Percentiles rank a stretch among this genome's conserved stretches.
These are phyloP conservation scores for Triangularia setosa DNA, from an alignment of 2,329 filamentous ascomycete genomes.

Conservation along the genomic window DNA sequence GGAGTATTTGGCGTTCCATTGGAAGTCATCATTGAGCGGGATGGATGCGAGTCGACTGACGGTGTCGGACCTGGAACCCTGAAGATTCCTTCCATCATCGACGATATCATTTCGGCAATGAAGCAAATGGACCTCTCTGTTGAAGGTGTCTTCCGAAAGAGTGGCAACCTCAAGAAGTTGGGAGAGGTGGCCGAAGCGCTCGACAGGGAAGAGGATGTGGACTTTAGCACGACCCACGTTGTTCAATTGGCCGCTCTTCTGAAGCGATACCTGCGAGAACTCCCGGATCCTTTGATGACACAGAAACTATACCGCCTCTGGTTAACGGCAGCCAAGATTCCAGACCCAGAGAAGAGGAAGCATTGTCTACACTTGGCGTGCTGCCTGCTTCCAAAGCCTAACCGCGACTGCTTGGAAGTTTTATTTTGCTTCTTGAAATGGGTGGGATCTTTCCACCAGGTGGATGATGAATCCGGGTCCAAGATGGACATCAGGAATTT, in stretches of 20 bases:
- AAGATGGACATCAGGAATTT: slow-evolving; percentile 99
- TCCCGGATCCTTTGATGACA: slow-evolving; percentile 91
- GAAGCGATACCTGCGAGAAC: slow-evolving; percentile 90
- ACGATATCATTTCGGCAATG: slow-evolving; percentile 91
- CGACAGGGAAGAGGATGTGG: slow-evolving; percentile 78
- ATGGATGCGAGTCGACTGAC: slow-evolving; percentile 96
- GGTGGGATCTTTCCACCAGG: slow-evolving; percentile 94
- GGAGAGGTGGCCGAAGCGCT: slow-evolving; percentile 82
- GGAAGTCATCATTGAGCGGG: slow-evolving; percentile 84
- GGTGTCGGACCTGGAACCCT: slow-evolving; percentile 89
- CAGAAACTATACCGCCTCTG: slow-evolving; percentile 91
- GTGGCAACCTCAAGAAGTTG: slow-evolving; percentile 93
- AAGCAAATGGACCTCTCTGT: slow-evolving; percentile 98
- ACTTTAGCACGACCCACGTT: slow-evolving; percentile 82
- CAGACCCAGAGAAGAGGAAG: slow-evolving; percentile 74
- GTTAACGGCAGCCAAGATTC: slow-evolving; percentile 83
- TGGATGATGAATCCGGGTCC: slow-evolving; percentile 93
- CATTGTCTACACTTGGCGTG: slow-evolving; percentile 86
- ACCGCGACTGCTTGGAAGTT: slow-evolving; percentile 92
- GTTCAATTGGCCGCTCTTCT: slow-evolving; percentile 90
- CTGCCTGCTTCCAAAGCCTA: slow-evolving; percentile 86
- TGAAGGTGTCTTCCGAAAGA: slow-evolving; percentile 97
- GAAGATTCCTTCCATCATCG: slow-evolving; percentile 88
- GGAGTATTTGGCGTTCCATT: slow-evolving; percentile 88
- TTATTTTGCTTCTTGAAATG: slow-evolving; percentile 95